Conservation (phyloP, 495 filamentous ascomycete genomes). For the Stereocaulon alpinum region DNA sequence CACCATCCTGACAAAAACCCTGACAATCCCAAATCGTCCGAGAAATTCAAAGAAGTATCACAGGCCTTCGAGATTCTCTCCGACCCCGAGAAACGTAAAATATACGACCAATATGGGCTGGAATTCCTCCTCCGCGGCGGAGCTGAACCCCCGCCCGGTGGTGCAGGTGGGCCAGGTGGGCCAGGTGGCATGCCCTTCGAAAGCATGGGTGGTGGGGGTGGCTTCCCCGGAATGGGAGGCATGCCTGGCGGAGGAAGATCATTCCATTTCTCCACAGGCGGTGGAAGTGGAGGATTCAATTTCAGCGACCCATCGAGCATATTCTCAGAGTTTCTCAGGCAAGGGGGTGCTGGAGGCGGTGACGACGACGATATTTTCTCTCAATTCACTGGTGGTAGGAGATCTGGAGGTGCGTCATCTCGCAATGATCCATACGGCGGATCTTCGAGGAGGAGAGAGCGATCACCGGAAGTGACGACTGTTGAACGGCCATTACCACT, state of each 20-base stretch:
- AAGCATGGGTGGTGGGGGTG: background rate
- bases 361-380: conserved; percentile 48
- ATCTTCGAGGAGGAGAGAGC: conserved; percentile 33
- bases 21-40: conserved; percentile 67
- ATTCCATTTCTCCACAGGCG: conserved; percentile 66
- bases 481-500: conserved; percentile 76
- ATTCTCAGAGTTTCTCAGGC: conserved; percentile 68
- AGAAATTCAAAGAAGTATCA: conserved; percentile 91
- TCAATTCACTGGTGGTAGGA: conserved; percentile 33
- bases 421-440: conserved; percentile 23
- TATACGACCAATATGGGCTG: conserved; percentile 89
- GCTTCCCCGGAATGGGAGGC: conserved; percentile 42
- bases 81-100: conserved; percentile 93
- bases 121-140: conserved; percentile 88
- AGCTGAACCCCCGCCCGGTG: conserved; percentile 52
- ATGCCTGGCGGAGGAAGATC: conserved; percentile 45
- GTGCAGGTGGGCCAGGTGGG: conserved; percentile 35
- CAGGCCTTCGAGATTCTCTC: conserved; percentile 97
- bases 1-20: conserved; percentile 97
- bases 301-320: conserved; percentile 67
- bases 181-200: conserved; percentile 44
- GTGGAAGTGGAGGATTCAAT: conserved; percentile 40
- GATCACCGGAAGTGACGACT: conserved; percentile 79
- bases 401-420: conserved; percentile 29
- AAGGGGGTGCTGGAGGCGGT: conserved; percentile 39